Conservation (phyloP, 169 alveolate genomes). For the Cryptosporidium muris region DNA sequence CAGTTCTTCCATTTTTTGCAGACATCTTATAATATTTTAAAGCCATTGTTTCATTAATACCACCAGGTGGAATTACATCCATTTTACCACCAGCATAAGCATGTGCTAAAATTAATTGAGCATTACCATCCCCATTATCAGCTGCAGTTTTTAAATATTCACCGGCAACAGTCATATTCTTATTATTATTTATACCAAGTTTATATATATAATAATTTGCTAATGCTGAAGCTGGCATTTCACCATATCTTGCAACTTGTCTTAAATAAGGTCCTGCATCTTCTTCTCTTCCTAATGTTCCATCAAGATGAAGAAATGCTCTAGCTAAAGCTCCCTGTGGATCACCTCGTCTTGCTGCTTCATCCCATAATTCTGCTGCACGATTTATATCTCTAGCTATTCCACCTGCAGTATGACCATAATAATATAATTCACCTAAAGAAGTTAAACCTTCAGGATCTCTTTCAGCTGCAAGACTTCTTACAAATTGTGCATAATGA, state of each 20-base stretch:
- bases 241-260: slow-evolving; percentile 65
- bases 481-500: slow-evolving; percentile 79
- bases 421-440: slow-evolving; percentile 83
- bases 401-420: slow-evolving; percentile 83
- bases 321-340: slow-evolving; percentile 84
- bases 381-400: slow-evolving; percentile 79
- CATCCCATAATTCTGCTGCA: slow-evolving; percentile 84
- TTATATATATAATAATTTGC: slow-evolving; percentile 70
- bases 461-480: slow-evolving; percentile 79
- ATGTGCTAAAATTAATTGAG: slow-evolving; percentile 85
- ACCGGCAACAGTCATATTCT: slow-evolving; percentile 82
- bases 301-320: slow-evolving; percentile 78
- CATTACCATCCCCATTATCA: slow-evolving; percentile 83
- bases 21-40: slow-evolving; percentile 82
- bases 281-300: slow-evolving; percentile 64
- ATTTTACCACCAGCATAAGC: slow-evolving; percentile 84
- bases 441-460: slow-evolving; percentile 83
- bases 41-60: slow-evolving; percentile 81
- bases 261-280: slow-evolving; percentile 64
- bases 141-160: slow-evolving; percentile 81
- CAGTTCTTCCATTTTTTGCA: slow-evolving; percentile 83
- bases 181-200: slow-evolving; percentile 80
- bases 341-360: slow-evolving; percentile 88
- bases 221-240: slow-evolving; percentile 58
- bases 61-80: slow-evolving; percentile 83